Percentiles rank a stretch among this genome's conserved stretches.
phyloP scores from a whole-genome alignment of 2,329 filamentous ascomycete species.

The Sporothrix luriei region DNA sequence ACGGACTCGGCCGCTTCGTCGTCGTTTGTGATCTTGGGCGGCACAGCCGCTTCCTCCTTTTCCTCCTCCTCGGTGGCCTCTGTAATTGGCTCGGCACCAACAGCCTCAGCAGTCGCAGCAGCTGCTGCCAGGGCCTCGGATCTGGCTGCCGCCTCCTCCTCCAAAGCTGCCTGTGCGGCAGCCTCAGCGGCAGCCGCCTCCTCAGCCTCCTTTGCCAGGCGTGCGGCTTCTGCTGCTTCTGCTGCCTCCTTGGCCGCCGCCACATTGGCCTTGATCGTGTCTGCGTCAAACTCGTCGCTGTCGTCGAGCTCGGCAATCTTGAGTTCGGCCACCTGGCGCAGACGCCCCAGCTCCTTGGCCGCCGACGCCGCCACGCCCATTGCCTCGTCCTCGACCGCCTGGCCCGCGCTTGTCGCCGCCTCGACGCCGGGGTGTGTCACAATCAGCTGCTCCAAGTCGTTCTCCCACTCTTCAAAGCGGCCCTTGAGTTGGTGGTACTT shows the following conservation, averaged over 20 bases:
- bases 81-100: constrained; percentile 30
- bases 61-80: background rate
- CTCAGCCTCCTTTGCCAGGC: constrained; percentile 24
- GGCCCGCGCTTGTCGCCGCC: constrained; percentile 63
- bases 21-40: background rate
- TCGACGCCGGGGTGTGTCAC: constrained; percentile 71
- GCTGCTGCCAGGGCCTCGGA: background rate
- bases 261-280: constrained; percentile 61
- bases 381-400: constrained; percentile 68
- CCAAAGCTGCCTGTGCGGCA: constrained; percentile 30
- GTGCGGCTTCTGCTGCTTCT: background rate
- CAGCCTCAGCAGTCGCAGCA: constrained; percentile 6
- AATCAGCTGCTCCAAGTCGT: constrained; percentile 76
- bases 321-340: constrained; percentile 83
- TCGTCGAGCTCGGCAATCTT: constrained; percentile 76
- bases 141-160: constrained; percentile 28
- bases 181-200: constrained; percentile 19
- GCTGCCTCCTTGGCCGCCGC: constrained; percentile 53
- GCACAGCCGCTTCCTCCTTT: no score
- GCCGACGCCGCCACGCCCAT: constrained; percentile 79
- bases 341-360: constrained; percentile 73
- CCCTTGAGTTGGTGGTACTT: constrained; percentile 88
- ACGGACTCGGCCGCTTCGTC: constrained; percentile 20
- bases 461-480: constrained; percentile 81
- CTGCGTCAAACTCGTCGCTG: constrained; percentile 76